Conservation (phyloP, 2,329 filamentous ascomycete genomes). For the Triangularia verruculosa region DNA sequence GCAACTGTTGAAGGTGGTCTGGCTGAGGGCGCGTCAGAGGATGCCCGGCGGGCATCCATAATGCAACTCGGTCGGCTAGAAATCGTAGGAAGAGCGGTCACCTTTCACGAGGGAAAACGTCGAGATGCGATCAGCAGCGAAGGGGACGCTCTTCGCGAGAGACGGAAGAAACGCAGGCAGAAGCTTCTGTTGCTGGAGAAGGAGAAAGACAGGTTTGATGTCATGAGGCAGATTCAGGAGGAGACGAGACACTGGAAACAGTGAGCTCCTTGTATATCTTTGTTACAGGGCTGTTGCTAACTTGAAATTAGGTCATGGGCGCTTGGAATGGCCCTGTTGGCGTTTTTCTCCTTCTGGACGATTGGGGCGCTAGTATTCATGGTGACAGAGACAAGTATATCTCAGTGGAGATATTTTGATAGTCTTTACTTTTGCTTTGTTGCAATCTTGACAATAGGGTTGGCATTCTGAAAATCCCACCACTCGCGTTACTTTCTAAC, state of each 20-base stretch:
- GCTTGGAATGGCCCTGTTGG: slow-evolving; percentile 54
- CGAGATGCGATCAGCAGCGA: slow-evolving; percentile 28
- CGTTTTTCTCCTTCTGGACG: slow-evolving; percentile 63
- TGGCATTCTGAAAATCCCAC: neutral
- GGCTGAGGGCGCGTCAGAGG: slow-evolving; percentile 9
- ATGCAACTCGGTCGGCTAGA: slow-evolving; percentile 35
- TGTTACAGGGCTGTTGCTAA: neutral
- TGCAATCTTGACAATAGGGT: slow-evolving; percentile 63
- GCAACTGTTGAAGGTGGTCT: slow-evolving; percentile 9
- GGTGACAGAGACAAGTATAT: slow-evolving; percentile 51
- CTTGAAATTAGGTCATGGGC: slow-evolving; percentile 40
- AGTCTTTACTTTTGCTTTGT: slow-evolving; percentile 69
- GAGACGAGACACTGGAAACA: slow-evolving; percentile 58
- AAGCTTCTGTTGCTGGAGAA: slow-evolving; percentile 54
- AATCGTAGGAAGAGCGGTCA: slow-evolving; percentile 34
- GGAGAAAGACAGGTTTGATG: slow-evolving; percentile 59
- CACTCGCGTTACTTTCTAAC: neutral
- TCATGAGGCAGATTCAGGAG: slow-evolving; percentile 63
- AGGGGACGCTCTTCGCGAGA: slow-evolving; percentile 35
- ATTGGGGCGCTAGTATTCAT: slow-evolving; percentile 65
- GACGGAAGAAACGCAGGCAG: slow-evolving; percentile 23
- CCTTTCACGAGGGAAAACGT: slow-evolving; percentile 33
- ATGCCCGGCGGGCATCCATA: slow-evolving; percentile 17
- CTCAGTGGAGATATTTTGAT: slow-evolving; percentile 60
- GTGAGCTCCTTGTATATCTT: slow-evolving; percentile 37